Evolutionary conservation across 2,329 filamentous ascomycete species (phyloP), one percentile per base, ranked within the genome.

Genomic region (Truncatella angustata): DNA sequence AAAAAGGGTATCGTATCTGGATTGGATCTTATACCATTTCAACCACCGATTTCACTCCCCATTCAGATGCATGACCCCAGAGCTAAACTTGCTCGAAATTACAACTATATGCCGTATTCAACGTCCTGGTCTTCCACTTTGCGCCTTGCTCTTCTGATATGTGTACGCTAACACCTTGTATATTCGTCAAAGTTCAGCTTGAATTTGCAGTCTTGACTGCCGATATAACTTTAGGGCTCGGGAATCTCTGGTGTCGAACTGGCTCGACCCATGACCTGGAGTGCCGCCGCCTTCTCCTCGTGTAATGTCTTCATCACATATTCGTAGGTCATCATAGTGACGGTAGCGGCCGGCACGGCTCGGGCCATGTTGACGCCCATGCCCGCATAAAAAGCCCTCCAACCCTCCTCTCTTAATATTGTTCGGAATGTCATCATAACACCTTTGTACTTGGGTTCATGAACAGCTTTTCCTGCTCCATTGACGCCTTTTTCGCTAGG

Each of bases 291-390:
- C 59, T 73, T 73, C 24, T 68, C 65, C 51, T 70, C 66, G 55
- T 78, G 79, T 18, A 84, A 68, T 51, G 72, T 67, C 49, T 76
- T 72, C 81, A 84, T 84, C 46, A 79, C 73, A 61, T 87, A 94
- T 73, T 99, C 94, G 66, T 96, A 99, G 11, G 93, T 97, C 66
- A 97, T 79, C 87, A 99, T 95, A 3, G 94, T 99, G 23, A 96
- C 96, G 64, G 96, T 96, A 18, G 94, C 93, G 20, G 94, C 91
- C 28, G 94, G 94, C 11, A 99, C 87, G 6, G 94, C 94, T 52
- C 94, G 84, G 78, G 97, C 91, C 84, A 99, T 90, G 72, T 99
- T 99, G 45, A 93, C 96, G 34, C 94, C 94, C 78, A 99, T 91
- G 32, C 94, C 94, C 21, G 92, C 93, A 68, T 99, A 99, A 63